Base-by-base conservation (phyloP, 495 filamentous ascomycete species). In the Cercophora samala region DNA sequence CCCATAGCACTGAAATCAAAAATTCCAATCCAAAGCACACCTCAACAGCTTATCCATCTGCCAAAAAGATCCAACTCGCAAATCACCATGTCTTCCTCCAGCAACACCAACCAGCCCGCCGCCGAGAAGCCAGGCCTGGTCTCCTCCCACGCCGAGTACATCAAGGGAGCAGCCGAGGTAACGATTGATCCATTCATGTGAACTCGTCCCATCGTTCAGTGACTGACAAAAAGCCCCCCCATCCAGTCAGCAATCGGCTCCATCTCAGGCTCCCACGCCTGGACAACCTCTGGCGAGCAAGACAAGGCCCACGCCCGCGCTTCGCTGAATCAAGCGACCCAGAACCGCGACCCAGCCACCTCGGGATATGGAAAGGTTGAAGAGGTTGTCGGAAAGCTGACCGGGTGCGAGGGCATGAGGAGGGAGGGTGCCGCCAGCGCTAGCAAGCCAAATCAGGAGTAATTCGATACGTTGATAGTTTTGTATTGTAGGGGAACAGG, bases 111-210 rank as follows among this genome's bases (percentile, higher is more conserved):
- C 26, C 69, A 69, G 56, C 61, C 55, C n/a, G 11, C 55, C n/a
- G 11, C 37, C 37, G 58, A 68, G 59, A 26, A 64, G 5, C 63
- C 64, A 60, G 51, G 80, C 24, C 78, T 84, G n/a, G 54, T 81
- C 17, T 66, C 75, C 24, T 74, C 75, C 26, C 81, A 83, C 51
- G 79, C 76, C 25, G 79, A 83, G 66, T 84, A 80, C 60, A 73
- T 82, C 65, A 83, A 84, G 60, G 81, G 81, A 51, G 77, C 76
- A 5, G 71, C 79, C n/a, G 80, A 84, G 74, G 81, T 83, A 6
- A 5, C 26, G 8, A 5, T 62, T 69, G 68, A n/a, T 46, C 1
- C 42, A 46, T 46, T 46, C 15, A 9, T 9, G 6, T 9, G 13
- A 46, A 13, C 21, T 13, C 17, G n/a, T 32, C 5, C 52, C 51